Conservation (phyloP, 352 stramenopile genomes). For the Phytophthora pisi region DNA sequence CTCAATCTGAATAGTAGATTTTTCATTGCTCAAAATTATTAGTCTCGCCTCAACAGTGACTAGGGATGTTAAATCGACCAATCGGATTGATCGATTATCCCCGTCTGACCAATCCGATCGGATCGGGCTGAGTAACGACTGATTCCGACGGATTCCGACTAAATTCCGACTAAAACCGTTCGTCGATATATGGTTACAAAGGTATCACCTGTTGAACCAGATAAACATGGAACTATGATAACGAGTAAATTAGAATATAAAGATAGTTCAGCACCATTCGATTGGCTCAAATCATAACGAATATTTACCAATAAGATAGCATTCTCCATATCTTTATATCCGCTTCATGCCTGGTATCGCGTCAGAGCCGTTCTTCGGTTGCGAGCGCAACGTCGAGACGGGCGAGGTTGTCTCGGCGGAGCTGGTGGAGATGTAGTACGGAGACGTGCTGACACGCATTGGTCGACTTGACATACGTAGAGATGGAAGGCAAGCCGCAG, state of each 20-base stretch:
- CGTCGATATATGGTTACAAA: slow-evolving; percentile 6
- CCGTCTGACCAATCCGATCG: slow-evolving; percentile 2
- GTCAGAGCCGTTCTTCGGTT: no score
- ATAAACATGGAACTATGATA: background rate
- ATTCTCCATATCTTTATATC: slow-evolving; percentile 20
- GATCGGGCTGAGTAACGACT: background rate
- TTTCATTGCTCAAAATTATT: no score
- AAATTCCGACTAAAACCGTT: background rate
- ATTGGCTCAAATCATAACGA: background rate
- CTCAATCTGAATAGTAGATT: no score
- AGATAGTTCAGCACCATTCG: background rate
- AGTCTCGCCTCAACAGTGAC: no score
- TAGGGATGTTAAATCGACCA: slow-evolving; percentile 10
- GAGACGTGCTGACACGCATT: no score
- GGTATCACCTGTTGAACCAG: background rate
- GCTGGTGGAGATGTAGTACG: no score
- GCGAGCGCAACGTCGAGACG: no score
- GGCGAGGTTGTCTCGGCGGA: no score
- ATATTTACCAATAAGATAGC: background rate
- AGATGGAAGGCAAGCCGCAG: no score
- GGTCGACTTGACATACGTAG: no score
- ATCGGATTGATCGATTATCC: slow-evolving; percentile 4
- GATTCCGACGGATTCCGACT: slow-evolving; percentile 3
- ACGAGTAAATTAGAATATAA: background rate
- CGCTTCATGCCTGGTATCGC: no score